These are phyloP conservation scores for Aspergillus affinis DNA, from an alignment of 495 filamentous ascomycete genomes.

Conservation along the genomic window DNA sequence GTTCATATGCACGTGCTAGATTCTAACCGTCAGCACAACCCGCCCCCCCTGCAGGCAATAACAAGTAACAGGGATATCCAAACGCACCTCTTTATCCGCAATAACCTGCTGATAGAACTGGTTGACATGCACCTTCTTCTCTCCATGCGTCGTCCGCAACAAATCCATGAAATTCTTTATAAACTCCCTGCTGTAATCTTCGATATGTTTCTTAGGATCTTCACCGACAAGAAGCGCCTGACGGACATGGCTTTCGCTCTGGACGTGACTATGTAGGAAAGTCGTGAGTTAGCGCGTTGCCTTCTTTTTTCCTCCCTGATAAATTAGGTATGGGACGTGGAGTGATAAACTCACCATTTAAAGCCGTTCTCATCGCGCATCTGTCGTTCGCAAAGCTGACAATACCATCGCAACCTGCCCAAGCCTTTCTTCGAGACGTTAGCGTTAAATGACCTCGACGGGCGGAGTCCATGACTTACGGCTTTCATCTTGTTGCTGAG, in stretches of 20 bases:
- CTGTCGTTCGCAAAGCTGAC: constrained; percentile 42
- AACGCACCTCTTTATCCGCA: constrained; percentile 35
- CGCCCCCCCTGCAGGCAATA: neutral
- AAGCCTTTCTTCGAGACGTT: constrained; percentile 66
- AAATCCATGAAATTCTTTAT: constrained; percentile 73
- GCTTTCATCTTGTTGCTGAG: constrained; percentile 83
- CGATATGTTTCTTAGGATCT: constrained; percentile 74
- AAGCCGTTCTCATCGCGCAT: constrained; percentile 55
- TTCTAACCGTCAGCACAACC: constrained; percentile 7
- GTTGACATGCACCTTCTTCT: constrained; percentile 82
- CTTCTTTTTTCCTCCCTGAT: too few species aligned
- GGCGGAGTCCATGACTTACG: constrained; percentile 16
- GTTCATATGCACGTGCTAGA: constrained; percentile 89
- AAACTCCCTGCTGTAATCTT: constrained; percentile 76
- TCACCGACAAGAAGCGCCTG: constrained; percentile 84
- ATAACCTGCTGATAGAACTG: constrained; percentile 86
- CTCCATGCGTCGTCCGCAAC: constrained; percentile 76
- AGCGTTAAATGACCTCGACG: constrained; percentile 3
- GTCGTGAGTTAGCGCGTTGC: too few species aligned
- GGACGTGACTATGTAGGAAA: constrained; percentile 56
- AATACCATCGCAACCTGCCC: constrained; percentile 81
- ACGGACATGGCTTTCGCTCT: constrained; percentile 79
- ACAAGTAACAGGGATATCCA: neutral
- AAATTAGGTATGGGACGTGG: too few species aligned
- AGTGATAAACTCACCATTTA: constrained; percentile 41